Evolutionary conservation across 371 early-diverging fungal genomes (phyloP), one percentile per base, ranked within the genome.

Genomic region (Rhizopus microsporus): DNA sequence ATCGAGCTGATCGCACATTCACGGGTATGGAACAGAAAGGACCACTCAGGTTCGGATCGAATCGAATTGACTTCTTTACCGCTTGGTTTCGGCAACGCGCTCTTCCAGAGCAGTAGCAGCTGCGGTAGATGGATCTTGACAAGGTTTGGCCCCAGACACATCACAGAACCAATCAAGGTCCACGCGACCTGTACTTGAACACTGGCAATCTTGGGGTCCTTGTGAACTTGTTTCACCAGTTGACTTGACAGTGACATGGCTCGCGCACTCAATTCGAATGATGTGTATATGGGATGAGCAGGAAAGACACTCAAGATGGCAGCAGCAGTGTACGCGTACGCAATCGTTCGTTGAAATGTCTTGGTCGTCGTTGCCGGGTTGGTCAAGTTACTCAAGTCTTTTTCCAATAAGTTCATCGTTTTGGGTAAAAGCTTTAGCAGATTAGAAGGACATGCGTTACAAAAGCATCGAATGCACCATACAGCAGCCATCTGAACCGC

Each of bases 101-200:
- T 81, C 59, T 84, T 88, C 87, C 88, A 87, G n/a, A 85, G 68
- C 2, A 93, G 62, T 13, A 93, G 60, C 3, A 93, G 63, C 59
- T 93, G 94, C 0, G 93, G 88, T 12, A 92, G 60, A 57, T 93
- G 91, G 32, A 92, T 85, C 46, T 83, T 82, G 40, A 92, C 93
- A 57, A 92, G 85, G 52, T 88, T 87, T 0, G 92, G 89, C 0
- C 94, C 94, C 12, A 93, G 74, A 31, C 86, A 78, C 90, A 93
- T 91, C 17, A 95, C 68, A 0, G 88, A 76, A 0, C 89, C 89
- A 7, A 93, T 78, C 10, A 95, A 71, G 6, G 78, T 85, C 93
- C 95, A 95, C 0, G 88, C 93, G 0, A 88, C 87, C 59, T 91
- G 89, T 7, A 83, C 59, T 53, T 91, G 90, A n/a, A 82, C 78